Evolutionary conservation across 805 yeast genomes (phyloP), one percentile per base, ranked within the genome.

Genomic region (Wickerhamomyces pijperi): DNA sequence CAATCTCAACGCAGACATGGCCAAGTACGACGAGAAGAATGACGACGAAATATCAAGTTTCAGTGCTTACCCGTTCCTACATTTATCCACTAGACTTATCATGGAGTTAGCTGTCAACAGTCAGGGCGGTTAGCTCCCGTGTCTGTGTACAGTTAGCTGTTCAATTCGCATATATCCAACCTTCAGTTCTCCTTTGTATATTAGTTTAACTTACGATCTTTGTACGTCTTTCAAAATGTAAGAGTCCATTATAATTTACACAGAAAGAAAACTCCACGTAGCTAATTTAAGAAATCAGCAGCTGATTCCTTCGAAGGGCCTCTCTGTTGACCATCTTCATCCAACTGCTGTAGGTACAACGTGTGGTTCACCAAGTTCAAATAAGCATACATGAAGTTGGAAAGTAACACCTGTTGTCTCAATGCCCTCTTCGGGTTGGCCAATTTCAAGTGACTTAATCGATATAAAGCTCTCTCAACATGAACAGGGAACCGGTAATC

Each of bases 361-460:
- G 90, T 88, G 56, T 90, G 97, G 58, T 90, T 94, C 40, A 92
- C 95, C 59, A 92, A 67, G 55, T 92, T 90, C 66, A 92, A 70
- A 60, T 92, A 92, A 0, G 97, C 90, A 56, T 92, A 92, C 98
- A 92, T 92, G 72, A 92, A 92, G 58, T 92, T 92, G 42, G 96
- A 85, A 46, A 92, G 63, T 37, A 92, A 59, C 2, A 92, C 98
- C 57, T 92, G 98, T 57, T 92, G 97, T 31, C 87, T 70, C 45
- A 92, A 63, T 21, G 94, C 92, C 42, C 97, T 67, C 54, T 86
- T 82, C 1, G 97, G 90, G 59, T 92, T 94, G 19, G 97, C 95
- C 46, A 92, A 68, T 58, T 92, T 92, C 56, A 92, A 64, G 60
- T 92, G 98, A 39, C 95, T 83, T 40, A 92, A 67, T 41, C 98